phyloP scores from a whole-genome alignment of 805 yeast genomes.

The Suhomyces canberraensis region DNA sequence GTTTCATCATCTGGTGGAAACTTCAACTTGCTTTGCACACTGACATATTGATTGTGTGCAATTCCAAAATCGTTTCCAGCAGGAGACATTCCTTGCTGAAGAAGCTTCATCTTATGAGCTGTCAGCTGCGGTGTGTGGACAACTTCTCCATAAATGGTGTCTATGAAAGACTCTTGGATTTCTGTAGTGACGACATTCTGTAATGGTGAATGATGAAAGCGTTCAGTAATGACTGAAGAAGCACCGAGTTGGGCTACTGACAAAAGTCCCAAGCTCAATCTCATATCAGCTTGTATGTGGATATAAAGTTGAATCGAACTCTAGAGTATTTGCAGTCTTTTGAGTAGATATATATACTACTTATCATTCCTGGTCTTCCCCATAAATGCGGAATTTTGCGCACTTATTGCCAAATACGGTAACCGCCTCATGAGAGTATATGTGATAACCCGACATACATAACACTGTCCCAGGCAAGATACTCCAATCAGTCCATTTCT shows the following conservation, averaged over 20 bases:
- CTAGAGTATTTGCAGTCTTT: no score
- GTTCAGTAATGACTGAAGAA: neutral
- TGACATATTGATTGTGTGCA: slow-evolving; percentile 12
- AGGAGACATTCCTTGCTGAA: neutral
- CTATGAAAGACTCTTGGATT: slow-evolving; percentile 15
- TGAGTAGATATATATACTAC: no score
- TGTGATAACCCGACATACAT: neutral
- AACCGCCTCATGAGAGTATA: no score
- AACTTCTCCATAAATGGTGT: slow-evolving; percentile 24
- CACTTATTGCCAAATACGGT: neutral
- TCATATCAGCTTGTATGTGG: no score
- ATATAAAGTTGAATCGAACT: no score
- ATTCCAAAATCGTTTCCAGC: neutral
- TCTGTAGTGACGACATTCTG: neutral
- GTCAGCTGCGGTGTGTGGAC: slow-evolving; percentile 14
- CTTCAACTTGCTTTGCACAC: slow-evolving; percentile 17
- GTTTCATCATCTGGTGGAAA: slow-evolving; percentile 37
- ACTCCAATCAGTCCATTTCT: no score
- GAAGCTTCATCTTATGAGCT: slow-evolving; percentile 7
- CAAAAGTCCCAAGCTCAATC: neutral
- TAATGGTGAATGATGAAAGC: neutral
- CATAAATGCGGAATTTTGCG: neutral
- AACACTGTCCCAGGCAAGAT: no score
- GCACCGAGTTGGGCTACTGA: neutral
- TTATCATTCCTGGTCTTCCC: no score